phyloP scores from a whole-genome alignment of 805 yeast genomes.

The Barnettozyma pratensis region DNA sequence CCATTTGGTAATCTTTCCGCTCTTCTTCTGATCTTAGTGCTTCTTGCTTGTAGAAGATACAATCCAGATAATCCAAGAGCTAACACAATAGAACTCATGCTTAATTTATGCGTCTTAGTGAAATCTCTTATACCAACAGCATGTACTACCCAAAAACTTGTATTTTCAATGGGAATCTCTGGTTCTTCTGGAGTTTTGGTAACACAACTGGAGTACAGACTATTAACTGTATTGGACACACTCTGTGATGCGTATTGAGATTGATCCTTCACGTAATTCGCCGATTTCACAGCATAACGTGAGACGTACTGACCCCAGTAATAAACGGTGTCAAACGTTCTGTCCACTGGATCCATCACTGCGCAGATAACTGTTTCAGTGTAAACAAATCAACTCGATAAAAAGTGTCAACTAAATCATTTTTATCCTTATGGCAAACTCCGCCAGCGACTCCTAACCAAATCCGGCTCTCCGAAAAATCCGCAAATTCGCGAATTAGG shows the following conservation, averaged over 20 bases:
- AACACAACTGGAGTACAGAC: background rate
- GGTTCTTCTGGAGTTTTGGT: background rate
- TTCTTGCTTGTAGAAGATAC: background rate
- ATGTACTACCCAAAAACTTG: background rate
- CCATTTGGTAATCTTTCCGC: conserved; percentile 65
- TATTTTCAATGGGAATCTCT: background rate
- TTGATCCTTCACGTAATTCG: background rate
- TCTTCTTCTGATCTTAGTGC: conserved; percentile 33
- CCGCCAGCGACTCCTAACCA: background rate
- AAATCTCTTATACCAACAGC: background rate
- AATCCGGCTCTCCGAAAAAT: conserved; percentile 1
- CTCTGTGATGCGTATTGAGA: background rate
- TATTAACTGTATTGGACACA: background rate
- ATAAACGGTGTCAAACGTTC: conserved; percentile 15
- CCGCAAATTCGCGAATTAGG: background rate
- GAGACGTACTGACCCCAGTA: conserved; percentile 7
- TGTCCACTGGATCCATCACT: conserved; percentile 15
- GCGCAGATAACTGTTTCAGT: too few relatives aligned
- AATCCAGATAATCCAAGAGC: background rate
- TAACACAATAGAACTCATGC: background rate
- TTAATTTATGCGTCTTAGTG: background rate
- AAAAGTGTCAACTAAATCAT: too few relatives aligned
- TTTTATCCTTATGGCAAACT: too few relatives aligned
- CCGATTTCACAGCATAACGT: background rate
- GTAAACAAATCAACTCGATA: too few relatives aligned